These are phyloP conservation scores for Oemleria cerasiformis DNA, from an alignment of 306 rosid species.

Conservation along the genomic window DNA sequence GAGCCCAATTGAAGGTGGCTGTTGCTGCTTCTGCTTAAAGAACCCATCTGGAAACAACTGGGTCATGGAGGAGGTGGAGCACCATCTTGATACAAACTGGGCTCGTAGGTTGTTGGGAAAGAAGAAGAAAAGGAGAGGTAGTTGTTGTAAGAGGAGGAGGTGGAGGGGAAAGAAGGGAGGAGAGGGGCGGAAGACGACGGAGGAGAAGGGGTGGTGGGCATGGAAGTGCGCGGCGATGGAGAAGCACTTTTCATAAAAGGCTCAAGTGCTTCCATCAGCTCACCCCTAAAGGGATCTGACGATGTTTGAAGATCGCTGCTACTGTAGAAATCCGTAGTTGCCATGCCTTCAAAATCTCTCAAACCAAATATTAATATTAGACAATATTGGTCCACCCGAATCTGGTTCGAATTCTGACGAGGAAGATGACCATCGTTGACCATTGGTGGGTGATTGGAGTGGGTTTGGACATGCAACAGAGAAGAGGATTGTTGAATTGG, in stretches of 20 bases:
- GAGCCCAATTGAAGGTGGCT: conserved; percentile 49
- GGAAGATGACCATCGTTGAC: no score
- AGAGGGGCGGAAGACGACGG: conserved; percentile 23
- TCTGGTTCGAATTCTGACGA: no score
- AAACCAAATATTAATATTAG: background rate
- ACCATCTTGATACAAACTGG: conserved; percentile 31
- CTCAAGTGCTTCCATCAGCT: conserved; percentile 95
- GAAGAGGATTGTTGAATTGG: no score
- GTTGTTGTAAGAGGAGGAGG: conserved; percentile 22
- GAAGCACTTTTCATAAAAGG: conserved; percentile 93
- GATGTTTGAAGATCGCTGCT: conserved; percentile 37
- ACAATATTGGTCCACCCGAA: no score
- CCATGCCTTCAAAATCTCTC: conserved; percentile 40
- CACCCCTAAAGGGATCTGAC: conserved; percentile 67
- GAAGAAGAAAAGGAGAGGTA: conserved; percentile 26
- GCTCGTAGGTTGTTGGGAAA: conserved; percentile 12
- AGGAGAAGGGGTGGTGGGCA: conserved; percentile 15
- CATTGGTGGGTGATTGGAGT: no score
- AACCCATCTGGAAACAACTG: conserved; percentile 43
- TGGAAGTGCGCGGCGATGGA: conserved; percentile 26
- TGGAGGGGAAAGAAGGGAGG: background rate
- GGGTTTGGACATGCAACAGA: no score
- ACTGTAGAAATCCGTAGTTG: conserved; percentile 71
- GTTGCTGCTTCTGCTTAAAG: conserved; percentile 41
- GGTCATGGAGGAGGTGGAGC: conserved; percentile 41